These are phyloP conservation scores for Terfezia claveryi DNA, from an alignment of 495 filamentous ascomycete genomes.

Conservation along the genomic window DNA sequence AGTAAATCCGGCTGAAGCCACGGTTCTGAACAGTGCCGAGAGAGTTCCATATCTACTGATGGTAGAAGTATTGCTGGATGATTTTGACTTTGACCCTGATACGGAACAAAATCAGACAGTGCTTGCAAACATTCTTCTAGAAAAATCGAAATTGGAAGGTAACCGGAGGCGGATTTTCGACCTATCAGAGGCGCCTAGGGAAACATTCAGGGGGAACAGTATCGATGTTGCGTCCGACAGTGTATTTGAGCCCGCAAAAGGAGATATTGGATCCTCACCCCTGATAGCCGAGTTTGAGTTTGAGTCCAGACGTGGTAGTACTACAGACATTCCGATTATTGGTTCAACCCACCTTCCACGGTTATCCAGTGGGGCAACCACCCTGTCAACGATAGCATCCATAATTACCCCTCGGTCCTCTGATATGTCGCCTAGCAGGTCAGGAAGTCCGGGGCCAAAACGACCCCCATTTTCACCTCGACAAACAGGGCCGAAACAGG, in stretches of 20 bases:
- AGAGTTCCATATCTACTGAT: constrained; percentile 57
- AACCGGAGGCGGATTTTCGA: constrained; percentile 44
- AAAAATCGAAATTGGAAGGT: constrained; percentile 26
- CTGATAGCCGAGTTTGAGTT: constrained; percentile 29
- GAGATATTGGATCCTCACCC: constrained; percentile 46
- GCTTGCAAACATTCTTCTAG: constrained; percentile 34
- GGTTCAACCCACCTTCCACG: constrained; percentile 23
- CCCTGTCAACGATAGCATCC: constrained; percentile 27
- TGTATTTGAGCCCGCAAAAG: constrained; percentile 50
- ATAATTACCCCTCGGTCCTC: constrained; percentile 38
- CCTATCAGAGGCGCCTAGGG: constrained; percentile 31
- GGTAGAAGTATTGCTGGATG: constrained; percentile 50
- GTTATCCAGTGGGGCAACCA: constrained; percentile 33
- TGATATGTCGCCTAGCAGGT: constrained; percentile 29
- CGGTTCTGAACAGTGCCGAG: constrained; percentile 57
- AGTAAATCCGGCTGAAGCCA: constrained; percentile 55
- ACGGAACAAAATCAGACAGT: constrained; percentile 40
- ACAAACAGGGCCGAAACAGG: neutral
- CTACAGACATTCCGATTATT: neutral
- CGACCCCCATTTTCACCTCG: constrained; percentile 15
- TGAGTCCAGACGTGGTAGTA: neutral
- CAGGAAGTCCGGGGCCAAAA: constrained; percentile 33
- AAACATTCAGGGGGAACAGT: constrained; percentile 21
- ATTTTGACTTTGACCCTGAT: constrained; percentile 52
- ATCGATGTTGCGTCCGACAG: constrained; percentile 36